Evolutionary conservation across 2,329 filamentous ascomycete genomes (phyloP).

Genomic region (Metarhizium rileyi): DNA sequence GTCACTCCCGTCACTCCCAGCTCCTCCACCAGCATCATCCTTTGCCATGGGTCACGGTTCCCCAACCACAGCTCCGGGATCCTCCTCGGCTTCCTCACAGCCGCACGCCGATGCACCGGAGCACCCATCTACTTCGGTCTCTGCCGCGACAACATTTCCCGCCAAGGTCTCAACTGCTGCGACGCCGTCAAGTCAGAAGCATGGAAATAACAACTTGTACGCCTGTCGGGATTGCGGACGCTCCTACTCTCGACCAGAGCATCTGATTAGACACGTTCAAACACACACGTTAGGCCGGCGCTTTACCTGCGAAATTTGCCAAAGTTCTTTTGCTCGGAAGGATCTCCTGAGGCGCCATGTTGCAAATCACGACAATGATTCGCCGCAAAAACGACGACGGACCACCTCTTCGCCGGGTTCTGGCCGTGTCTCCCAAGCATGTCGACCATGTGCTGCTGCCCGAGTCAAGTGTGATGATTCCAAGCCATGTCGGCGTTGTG

Average conservation of each 20-base stretch:
- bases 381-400: conserved; percentile 36
- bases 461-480: conserved; percentile 45
- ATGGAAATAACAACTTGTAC: conserved; percentile 28
- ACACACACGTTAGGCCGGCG: conserved; percentile 41
- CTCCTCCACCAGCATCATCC: neutral
- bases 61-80: neutral
- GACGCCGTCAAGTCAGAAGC: conserved; percentile 8
- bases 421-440: conserved; percentile 43
- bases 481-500: conserved; percentile 44
- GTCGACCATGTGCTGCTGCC: conserved; percentile 39
- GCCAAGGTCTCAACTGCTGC: conserved; percentile 1
- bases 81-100: neutral
- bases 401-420: conserved; percentile 33
- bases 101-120: neutral
- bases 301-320: conserved; percentile 39
- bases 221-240: conserved; percentile 42
- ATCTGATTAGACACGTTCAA: conserved; percentile 42
- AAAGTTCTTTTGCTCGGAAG: conserved; percentile 44
- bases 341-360: conserved; percentile 44
- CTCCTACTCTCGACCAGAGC: conserved; percentile 43
- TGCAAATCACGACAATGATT: conserved; percentile 40
- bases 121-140: neutral
- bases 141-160: neutral
- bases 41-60: neutral
- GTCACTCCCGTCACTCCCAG: too few relatives aligned